Evolutionary conservation across 768 basidiomycete species (phyloP), one percentile per base, ranked within the genome.

Genomic region (Termitomyces heimii): DNA sequence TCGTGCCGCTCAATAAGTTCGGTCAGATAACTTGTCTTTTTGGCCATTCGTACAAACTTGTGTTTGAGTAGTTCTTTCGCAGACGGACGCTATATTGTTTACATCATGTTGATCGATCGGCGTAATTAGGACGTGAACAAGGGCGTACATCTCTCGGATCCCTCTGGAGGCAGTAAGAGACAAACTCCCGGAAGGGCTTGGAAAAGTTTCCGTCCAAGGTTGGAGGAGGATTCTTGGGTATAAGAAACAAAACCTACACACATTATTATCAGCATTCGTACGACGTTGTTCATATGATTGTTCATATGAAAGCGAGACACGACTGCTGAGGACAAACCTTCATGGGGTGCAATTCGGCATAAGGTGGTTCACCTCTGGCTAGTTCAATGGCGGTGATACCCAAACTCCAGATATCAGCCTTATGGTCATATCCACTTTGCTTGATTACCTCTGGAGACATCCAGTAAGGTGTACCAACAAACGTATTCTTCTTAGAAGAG

Each of bases 371-470:
- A 29, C 96, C 96, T 71, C 89, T 95, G 1, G 97, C 97, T 64
- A 99, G 78, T 70, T 99, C 97, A 63, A 98, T 98, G 31, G 94
- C 92, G 7, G 97, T 99, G 64, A 96, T 96, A 14, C 96, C 97
- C 60, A 99, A 74, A 71, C 90, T 93, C 97, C 97, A 99, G 49
- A 99, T 98, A 71, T 99, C 97, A 16, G 97, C 97, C 69, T 98
- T 98, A 70, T 95, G 90, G 66, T 98, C 97, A 72, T 99, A 99
- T 4, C 97, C 97, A 56, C 94, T 96, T 73, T 99, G 97, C 70
- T 98, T 98, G 77, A 99, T 99, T 24, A 98, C 95, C 68, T 99
- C 97, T 6, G 97, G 97, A 7, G 93, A 94, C 97, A 99, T 99
- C 97, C 97, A 99, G 68, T 98, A 99, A 3, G 96, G 96, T 18